Evolutionary conservation across 2,329 filamentous ascomycete genomes (phyloP).

Genomic region (Sordariomycetes sp.): DNA sequence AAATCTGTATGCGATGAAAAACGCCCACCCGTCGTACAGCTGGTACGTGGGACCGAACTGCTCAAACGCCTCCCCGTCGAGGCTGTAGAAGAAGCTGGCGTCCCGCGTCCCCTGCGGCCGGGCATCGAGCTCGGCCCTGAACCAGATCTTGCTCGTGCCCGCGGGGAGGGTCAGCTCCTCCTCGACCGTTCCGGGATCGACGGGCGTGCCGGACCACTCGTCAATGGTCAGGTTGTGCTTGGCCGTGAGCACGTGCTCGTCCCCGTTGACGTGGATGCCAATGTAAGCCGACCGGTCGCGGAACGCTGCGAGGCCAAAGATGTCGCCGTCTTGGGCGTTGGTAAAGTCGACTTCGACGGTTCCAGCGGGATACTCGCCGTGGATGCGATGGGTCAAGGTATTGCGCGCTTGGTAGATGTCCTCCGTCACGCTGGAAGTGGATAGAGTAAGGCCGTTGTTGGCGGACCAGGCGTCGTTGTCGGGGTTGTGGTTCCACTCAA

Average conservation of each 20-base stretch:
- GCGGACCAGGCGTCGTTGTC: slow-evolving; percentile 36
- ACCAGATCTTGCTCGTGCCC: slow-evolving; percentile 11
- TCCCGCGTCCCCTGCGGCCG: slow-evolving; percentile 11
- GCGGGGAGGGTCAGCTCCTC: slow-evolving; percentile 11
- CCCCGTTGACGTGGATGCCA: slow-evolving; percentile 31
- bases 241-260: slow-evolving; percentile 18
- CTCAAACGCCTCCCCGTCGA: slow-evolving; percentile 6
- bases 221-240: slow-evolving; percentile 28
- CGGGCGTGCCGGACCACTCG: slow-evolving; percentile 13
- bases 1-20: slow-evolving; percentile 37
- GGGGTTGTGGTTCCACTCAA: slow-evolving; percentile 57
- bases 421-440: slow-evolving; percentile 39
- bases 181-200: slow-evolving; percentile 9
- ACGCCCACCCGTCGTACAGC: slow-evolving; percentile 32
- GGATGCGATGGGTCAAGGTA: slow-evolving; percentile 36
- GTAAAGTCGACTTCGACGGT: slow-evolving; percentile 41
- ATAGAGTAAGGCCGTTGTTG: slow-evolving; percentile 32
- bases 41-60: slow-evolving; percentile 20
- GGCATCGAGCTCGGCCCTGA: slow-evolving; percentile 13
- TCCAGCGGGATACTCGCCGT: slow-evolving; percentile 32
- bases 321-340: slow-evolving; percentile 40
- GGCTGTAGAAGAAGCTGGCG: slow-evolving; percentile 9
- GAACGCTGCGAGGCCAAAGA: slow-evolving; percentile 41
- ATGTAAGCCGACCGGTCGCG: slow-evolving; percentile 44
- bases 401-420: slow-evolving; percentile 39